Evolutionary conservation across 148 eudicot species (phyloP).

Genomic region (Rhododendron griersonianum): DNA sequence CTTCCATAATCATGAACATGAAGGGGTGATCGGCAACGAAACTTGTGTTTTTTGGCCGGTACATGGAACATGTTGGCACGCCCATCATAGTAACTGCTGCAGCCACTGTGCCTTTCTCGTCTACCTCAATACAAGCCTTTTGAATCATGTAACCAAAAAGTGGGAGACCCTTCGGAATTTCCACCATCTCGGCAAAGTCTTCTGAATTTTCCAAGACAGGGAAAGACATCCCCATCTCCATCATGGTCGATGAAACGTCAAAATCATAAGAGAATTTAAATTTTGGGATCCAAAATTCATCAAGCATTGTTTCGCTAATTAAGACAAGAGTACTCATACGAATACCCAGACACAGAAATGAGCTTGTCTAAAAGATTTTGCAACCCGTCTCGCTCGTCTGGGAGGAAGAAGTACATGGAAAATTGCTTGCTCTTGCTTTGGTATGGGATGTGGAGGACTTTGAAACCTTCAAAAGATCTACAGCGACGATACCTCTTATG

Average conservation of each 20-base stretch:
- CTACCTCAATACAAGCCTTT: no score
- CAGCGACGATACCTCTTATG: neutral
- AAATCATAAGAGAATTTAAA: slow-evolving; percentile 9
- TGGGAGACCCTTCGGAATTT: no score
- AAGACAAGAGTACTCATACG: neutral
- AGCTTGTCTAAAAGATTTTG: neutral
- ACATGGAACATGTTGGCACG: no score
- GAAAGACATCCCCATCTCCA: slow-evolving; percentile 3
- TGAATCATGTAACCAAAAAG: no score
- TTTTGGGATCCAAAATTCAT: slow-evolving; percentile 5
- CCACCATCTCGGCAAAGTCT: slow-evolving; percentile 5
- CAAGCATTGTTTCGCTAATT: neutral
- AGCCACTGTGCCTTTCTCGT: no score
- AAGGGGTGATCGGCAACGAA: no score
- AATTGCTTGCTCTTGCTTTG: neutral
- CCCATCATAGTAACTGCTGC: no score
- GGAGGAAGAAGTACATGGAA: slow-evolving; percentile 29
- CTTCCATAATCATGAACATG: no score
- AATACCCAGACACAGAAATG: neutral
- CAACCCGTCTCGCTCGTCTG: slow-evolving; percentile 13
- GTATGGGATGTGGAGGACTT: slow-evolving; percentile 2
- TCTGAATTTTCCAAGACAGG: neutral
- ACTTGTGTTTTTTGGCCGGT: no score
- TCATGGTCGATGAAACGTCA: neutral
- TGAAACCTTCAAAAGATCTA: neutral